Evolutionary conservation across 2,329 filamentous ascomycete species (phyloP).

Genomic region (Albifimbria verrucaria): DNA sequence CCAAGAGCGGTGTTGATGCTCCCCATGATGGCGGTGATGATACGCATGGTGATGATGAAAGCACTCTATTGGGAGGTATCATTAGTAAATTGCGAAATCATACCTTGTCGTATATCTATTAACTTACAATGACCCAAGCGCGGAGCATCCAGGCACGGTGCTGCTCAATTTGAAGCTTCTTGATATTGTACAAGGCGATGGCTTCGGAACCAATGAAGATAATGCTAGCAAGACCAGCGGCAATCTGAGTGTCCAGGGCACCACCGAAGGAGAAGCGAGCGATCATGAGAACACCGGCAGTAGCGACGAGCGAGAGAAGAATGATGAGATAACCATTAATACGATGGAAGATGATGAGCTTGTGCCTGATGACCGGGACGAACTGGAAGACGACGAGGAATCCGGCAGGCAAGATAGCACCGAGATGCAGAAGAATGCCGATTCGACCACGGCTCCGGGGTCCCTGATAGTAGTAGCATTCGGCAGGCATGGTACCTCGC

Average conservation of each 20-base stretch:
- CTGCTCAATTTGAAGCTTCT: slow-evolving; percentile 58
- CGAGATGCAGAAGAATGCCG: slow-evolving; percentile 45
- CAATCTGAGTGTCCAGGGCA: slow-evolving; percentile 44
- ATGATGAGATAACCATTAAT: slow-evolving; percentile 57
- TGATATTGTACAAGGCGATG: slow-evolving; percentile 55
- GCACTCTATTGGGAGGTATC: slow-evolving; percentile 31
- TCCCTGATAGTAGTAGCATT: slow-evolving; percentile 37
- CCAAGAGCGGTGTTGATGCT: slow-evolving; percentile 29
- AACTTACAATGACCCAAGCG: slow-evolving; percentile 46
- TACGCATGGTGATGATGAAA: slow-evolving; percentile 48
- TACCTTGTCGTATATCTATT: too few species aligned
- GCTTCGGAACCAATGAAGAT: slow-evolving; percentile 39
- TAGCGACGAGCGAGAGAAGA: slow-evolving; percentile 41
- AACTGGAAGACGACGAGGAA: slow-evolving; percentile 47
- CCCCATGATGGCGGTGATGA: slow-evolving; percentile 42
- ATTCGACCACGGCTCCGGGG: slow-evolving; percentile 13
- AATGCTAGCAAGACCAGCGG: slow-evolving; percentile 39
- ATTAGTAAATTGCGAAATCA: neutral
- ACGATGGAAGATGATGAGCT: slow-evolving; percentile 51
- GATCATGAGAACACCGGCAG: slow-evolving; percentile 52
- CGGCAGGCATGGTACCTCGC: slow-evolving; percentile 26
- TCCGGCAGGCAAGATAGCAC: slow-evolving; percentile 39
- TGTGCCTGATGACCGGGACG: slow-evolving; percentile 43
- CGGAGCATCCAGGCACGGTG: slow-evolving; percentile 64
- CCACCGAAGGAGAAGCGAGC: slow-evolving; percentile 51